These are phyloP conservation scores for Podospora didyma DNA, from an alignment of 495 filamentous ascomycete genomes.

Conservation along the genomic window DNA sequence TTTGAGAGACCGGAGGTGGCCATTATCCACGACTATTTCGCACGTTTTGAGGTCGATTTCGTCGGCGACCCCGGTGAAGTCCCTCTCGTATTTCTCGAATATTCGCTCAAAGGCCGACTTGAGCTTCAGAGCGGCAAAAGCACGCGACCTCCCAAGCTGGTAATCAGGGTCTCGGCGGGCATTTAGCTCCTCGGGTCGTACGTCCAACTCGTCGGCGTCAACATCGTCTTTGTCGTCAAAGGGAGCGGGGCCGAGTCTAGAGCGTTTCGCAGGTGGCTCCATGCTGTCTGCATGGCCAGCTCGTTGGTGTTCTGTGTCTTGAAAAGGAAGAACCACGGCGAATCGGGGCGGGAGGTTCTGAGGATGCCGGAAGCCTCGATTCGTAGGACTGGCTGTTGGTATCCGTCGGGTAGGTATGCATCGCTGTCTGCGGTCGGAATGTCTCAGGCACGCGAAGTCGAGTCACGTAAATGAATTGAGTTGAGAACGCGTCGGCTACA, in stretches of 20 bases:
- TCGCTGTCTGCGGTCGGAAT: too few relatives aligned
- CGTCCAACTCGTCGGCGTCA: slow-evolving; percentile 40
- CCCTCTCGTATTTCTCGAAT: slow-evolving; percentile 79
- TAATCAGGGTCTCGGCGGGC: slow-evolving; percentile 43
- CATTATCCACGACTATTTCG: slow-evolving; percentile 80
- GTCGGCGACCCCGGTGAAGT: slow-evolving; percentile 70
- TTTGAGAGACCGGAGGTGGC: slow-evolving; percentile 62
- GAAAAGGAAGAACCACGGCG: background rate
- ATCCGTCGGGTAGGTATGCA: too few relatives aligned
- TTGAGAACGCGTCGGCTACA: too few relatives aligned
- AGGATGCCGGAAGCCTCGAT: too few relatives aligned
- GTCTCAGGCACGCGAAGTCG: too few relatives aligned
- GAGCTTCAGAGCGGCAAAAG: slow-evolving; percentile 59
- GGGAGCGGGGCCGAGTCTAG: slow-evolving; percentile 40
- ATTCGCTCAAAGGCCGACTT: slow-evolving; percentile 82
- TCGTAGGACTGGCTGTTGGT: too few relatives aligned
- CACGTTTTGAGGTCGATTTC: slow-evolving; percentile 51
- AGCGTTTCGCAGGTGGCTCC: slow-evolving; percentile 57
- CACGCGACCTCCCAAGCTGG: slow-evolving; percentile 54
- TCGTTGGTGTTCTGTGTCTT: background rate
- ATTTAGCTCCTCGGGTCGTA: slow-evolving; percentile 38
- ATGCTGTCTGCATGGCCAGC: slow-evolving; percentile 32
- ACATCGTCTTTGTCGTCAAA: slow-evolving; percentile 35
- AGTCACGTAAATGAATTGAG: too few relatives aligned
- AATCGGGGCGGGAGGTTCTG: background rate